These are phyloP conservation scores for Hymenoscyphus albidus DNA, from an alignment of 2,329 filamentous ascomycete species.

Conservation along the genomic window DNA sequence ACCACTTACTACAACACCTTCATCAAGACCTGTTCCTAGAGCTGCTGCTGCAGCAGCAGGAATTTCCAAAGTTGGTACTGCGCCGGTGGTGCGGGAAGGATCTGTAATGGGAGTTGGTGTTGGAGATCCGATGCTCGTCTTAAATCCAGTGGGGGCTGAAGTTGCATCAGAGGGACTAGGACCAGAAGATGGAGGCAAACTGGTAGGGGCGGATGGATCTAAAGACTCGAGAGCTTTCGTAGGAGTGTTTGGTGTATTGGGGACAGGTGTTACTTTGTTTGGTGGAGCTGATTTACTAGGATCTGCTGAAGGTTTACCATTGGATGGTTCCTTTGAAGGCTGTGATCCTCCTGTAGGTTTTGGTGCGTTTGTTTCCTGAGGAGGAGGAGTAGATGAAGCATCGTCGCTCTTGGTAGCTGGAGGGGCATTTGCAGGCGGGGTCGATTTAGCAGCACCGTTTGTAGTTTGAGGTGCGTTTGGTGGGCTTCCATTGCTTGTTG, in stretches of 20 bases:
- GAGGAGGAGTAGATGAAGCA: background rate
- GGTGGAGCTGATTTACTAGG: background rate
- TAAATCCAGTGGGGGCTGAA: background rate
- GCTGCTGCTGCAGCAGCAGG: background rate
- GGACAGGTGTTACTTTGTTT: background rate
- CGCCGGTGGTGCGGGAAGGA: background rate
- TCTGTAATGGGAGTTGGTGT: background rate
- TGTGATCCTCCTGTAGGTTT: background rate
- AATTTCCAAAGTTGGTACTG: background rate
- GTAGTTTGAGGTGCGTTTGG: background rate
- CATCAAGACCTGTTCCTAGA: conserved; percentile 7
- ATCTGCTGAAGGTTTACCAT: background rate
- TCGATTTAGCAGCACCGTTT: background rate
- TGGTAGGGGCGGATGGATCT: background rate
- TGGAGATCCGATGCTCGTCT: background rate
- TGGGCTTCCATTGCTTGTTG: background rate
- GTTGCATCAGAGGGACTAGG: background rate
- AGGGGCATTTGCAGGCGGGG: background rate
- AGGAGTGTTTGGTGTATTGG: background rate
- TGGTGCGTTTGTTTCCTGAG: background rate
- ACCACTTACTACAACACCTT: conserved; percentile 3
- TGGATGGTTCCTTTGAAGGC: background rate
- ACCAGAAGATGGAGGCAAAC: background rate
- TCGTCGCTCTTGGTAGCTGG: background rate
- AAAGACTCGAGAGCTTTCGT: background rate